Percentiles rank a stretch among this genome's conserved stretches.
phyloP scores from a whole-genome alignment of 805 yeast genomes.

The Sungouiozyma ichnusensis region DNA sequence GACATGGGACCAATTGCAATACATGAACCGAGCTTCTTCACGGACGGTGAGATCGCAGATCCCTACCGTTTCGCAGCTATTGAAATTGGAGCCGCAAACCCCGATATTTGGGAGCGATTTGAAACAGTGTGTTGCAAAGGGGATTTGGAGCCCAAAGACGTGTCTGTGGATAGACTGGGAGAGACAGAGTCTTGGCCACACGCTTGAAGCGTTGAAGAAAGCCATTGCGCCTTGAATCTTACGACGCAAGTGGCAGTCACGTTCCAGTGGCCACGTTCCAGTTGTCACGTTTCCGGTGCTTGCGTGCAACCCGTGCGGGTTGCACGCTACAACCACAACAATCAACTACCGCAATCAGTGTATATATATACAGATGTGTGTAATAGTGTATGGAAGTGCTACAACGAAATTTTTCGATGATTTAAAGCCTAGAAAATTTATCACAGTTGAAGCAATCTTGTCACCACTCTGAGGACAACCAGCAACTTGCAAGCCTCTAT shows the following conservation, averaged over 20 bases:
- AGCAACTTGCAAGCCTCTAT: too few species aligned
- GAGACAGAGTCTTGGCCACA: conserved; percentile 19
- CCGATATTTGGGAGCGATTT: conserved; percentile 17
- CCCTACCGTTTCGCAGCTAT: conserved; percentile 10
- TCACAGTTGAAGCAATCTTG: neutral
- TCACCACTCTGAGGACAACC: neutral
- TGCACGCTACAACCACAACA: too few species aligned
- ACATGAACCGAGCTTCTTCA: conserved; percentile 14
- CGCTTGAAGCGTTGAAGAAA: conserved; percentile 9
- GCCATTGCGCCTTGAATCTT: conserved; percentile 4
- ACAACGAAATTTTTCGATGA: neutral
- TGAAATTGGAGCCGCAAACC: conserved; percentile 9
- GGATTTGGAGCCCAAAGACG: conserved; percentile 16
- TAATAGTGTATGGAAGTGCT: neutral
- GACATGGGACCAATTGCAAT: conserved; percentile 23
- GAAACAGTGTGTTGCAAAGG: conserved; percentile 11
- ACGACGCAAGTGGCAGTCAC: too few species aligned
- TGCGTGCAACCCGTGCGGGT: too few species aligned
- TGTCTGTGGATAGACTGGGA: conserved; percentile 31
- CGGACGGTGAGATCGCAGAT: conserved; percentile 9
- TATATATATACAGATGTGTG: too few species aligned
- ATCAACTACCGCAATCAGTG: neutral
- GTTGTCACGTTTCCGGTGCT: too few species aligned
- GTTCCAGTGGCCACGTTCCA: too few species aligned
- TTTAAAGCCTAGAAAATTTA: neutral